Percentiles rank a stretch among this genome's conserved stretches.
Conservation (phyloP, 164 flowering plant species). For the grape (Vitis vinifera) region ASM3070453v1 NC_081818.1:2733501-2734000, state of each 20-base stretch:
- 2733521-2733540: constrained; percentile 41
- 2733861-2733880: constrained; percentile 48
- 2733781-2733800: constrained; percentile 24
- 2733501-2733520: constrained; percentile 24
- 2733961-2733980: no score
- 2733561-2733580: constrained; percentile 44
- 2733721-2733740: constrained; percentile 18
- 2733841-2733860: constrained; percentile 42
- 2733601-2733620: constrained; percentile 31
- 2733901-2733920: constrained; percentile 33
- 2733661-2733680: constrained; percentile 42
- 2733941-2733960: neutral
- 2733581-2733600: constrained; percentile 52
- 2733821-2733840: constrained; percentile 41
- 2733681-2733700: constrained; percentile 29
- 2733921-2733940: constrained; percentile 38
- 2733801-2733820: constrained; percentile 29
- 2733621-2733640: constrained; percentile 35
- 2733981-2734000: constrained; percentile 9
- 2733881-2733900: constrained; percentile 42
- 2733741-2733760: constrained; percentile 29
- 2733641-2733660: constrained; percentile 28
- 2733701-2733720: constrained; percentile 25
- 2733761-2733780: constrained; percentile 26
- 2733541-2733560: constrained; percentile 19